Percentiles rank a stretch among this genome's conserved stretches.
phyloP scores from a whole-genome alignment of 768 basidiomycete genomes.

The Lactifluus hygrophoroides region DNA sequence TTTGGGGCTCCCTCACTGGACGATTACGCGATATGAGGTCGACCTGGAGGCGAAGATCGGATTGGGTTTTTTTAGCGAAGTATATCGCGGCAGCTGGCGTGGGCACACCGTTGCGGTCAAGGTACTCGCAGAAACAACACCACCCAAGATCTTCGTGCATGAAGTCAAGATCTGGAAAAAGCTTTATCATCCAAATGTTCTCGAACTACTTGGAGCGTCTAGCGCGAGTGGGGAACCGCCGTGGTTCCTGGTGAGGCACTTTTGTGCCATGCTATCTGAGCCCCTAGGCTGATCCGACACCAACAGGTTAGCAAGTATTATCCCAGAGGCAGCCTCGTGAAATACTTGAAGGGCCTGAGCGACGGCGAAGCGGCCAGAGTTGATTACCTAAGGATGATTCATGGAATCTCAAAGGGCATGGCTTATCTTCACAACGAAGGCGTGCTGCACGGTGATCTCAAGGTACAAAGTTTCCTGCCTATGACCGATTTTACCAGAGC shows the following conservation, averaged over 20 bases:
- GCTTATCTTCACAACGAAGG: conserved; percentile 62
- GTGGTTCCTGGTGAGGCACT: conserved; percentile 46
- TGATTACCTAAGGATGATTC: conserved; percentile 52
- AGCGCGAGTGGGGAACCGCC: conserved; percentile 60
- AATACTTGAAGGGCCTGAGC: conserved; percentile 38
- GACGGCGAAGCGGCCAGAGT: conserved; percentile 26
- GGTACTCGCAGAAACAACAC: conserved; percentile 53
- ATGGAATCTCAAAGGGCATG: conserved; percentile 77
- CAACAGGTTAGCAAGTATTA: conserved; percentile 57
- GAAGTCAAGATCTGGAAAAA: conserved; percentile 68
- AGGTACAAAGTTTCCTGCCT: conserved; percentile 35
- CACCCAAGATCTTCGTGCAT: conserved; percentile 54
- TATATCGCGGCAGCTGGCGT: conserved; percentile 71
- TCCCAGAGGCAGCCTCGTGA: conserved; percentile 53
- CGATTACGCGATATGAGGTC: conserved; percentile 76
- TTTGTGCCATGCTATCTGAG: conserved; percentile 12
- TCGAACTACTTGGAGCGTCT: conserved; percentile 71
- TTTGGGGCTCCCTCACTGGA: conserved; percentile 54
- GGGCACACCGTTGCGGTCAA: conserved; percentile 62
- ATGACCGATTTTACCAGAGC: neutral
- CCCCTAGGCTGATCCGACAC: neutral
- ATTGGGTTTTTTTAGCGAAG: conserved; percentile 66
- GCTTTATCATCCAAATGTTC: conserved; percentile 59
- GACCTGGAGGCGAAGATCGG: conserved; percentile 63
- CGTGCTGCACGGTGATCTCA: conserved; percentile 75